Percentiles rank a stretch among this genome's conserved stretches.
These are phyloP conservation scores for Crithidia mellificae DNA, from an alignment of 208 protist species.

Conservation along the genomic window DNA sequence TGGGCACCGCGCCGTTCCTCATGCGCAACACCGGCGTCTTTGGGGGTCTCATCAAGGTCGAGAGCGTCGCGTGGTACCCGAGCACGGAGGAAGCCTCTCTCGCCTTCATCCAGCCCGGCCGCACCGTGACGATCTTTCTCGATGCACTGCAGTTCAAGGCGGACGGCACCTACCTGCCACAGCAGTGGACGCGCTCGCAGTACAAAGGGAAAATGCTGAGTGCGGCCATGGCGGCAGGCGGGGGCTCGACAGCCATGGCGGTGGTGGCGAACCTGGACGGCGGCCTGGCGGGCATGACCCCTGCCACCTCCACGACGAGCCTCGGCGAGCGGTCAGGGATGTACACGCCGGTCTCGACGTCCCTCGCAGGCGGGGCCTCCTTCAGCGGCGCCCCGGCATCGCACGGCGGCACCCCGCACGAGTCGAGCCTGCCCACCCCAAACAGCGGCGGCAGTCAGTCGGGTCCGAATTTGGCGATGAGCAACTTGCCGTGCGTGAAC, in stretches of 20 bases:
- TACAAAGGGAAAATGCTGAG: slow-evolving; percentile 44
- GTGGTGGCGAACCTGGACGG: slow-evolving; percentile 39
- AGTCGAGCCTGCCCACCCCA: slow-evolving; percentile 8
- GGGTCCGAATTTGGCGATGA: background rate
- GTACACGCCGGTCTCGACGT: slow-evolving; percentile 25
- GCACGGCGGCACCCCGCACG: slow-evolving; percentile 26
- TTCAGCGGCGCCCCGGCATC: slow-evolving; percentile 15
- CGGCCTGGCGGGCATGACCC: slow-evolving; percentile 22
- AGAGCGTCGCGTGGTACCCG: slow-evolving; percentile 76
- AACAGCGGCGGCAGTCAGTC: slow-evolving; percentile 12
- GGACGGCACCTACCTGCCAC: slow-evolving; percentile 56
- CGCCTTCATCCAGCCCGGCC: slow-evolving; percentile 73
- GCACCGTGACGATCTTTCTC: slow-evolving; percentile 74
- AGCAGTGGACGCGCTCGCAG: slow-evolving; percentile 70
- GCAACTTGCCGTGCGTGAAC: slow-evolving; percentile 18
- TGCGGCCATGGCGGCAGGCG: slow-evolving; percentile 44
- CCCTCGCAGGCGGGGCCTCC: slow-evolving; percentile 11
- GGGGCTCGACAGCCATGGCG: slow-evolving; percentile 45
- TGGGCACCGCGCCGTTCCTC: slow-evolving; percentile 36
- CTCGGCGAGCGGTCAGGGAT: slow-evolving; percentile 26
- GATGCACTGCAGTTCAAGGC: slow-evolving; percentile 68
- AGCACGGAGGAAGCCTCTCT: slow-evolving; percentile 64
- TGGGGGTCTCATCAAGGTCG: slow-evolving; percentile 70
- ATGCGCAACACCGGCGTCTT: slow-evolving; percentile 62
- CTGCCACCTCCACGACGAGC: slow-evolving; percentile 27